Evolutionary conservation across 257 asterid species (phyloP).

Genomic region (Solanum lycopersicoides): DNA sequence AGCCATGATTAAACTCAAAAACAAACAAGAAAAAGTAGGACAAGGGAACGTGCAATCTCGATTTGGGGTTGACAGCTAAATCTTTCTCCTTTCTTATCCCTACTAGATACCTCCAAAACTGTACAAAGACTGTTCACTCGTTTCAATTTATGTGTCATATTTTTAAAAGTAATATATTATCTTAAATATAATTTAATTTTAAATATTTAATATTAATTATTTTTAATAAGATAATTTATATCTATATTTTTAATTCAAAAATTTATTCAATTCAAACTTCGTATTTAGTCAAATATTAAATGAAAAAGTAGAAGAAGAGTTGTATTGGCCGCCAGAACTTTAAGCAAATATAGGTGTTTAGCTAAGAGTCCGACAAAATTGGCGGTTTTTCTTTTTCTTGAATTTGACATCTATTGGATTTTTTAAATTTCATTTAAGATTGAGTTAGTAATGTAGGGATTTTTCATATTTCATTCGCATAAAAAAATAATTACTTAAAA

Average conservation of each 20-base stretch:
- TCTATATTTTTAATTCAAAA: not conserved
- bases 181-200: not conserved
- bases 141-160: too few species aligned
- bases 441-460: not conserved
- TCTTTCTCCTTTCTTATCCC: not conserved
- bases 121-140: not conserved
- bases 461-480: not conserved
- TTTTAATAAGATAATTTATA: not conserved
- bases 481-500: not conserved
- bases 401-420: not conserved
- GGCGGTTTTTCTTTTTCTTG: not conserved
- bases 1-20: not conserved
- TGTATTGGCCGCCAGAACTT: not conserved
- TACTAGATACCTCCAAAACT: not conserved
- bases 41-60: not conserved
- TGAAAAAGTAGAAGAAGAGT: not conserved
- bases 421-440: not conserved
- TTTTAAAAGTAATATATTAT: not conserved
- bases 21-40: not conserved
- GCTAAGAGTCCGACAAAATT: not conserved
- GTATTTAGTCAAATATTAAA: not conserved
- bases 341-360: not conserved
- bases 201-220: not conserved
- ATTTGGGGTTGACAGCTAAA: not conserved
- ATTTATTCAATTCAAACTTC: not conserved